Base-by-base conservation (phyloP, 2,329 filamentous ascomycete genomes). In the Clonostachys byssicola region DNA sequence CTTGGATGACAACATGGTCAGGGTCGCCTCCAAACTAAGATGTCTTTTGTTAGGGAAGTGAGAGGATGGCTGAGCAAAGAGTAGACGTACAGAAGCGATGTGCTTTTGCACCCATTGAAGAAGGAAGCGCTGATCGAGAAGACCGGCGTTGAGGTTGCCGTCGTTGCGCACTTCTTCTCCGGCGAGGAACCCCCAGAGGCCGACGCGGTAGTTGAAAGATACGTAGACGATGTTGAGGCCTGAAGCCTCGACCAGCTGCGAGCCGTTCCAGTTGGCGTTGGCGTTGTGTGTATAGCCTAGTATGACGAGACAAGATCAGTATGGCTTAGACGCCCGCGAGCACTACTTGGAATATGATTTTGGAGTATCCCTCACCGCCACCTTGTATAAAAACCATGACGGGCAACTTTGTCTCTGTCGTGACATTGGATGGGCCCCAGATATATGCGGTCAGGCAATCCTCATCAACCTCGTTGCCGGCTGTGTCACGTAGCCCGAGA, bases 201-300 rank as follows among this genome's bases (percentile, higher is more conserved):
- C 81, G 7, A 87, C 77, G 7, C 83, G 74, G 56, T 85, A 85
- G 61, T 83, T 81, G 59, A 84, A 82, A 54, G 77, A 78, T 43
- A 84, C 78, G 46, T 79, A 71, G 13, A 85, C 64, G 43, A 84
- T 65, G 50, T 67, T 70, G 23, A 65, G 54, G 13, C 60, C 66
- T 0, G 76, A 78, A 51, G 59, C 58, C 30, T 66, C 58, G 20
- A 80, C 65, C 5, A 78, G 64, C 20, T 67, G 62, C 0, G 70
- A 68, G 34, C 74, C 77, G 56, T 80, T 77, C 59, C 70, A 77
- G 58, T 77, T 74, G 13, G 67, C 64, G 49, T 79, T 81, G n/a
- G 68, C 61, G 47, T 77, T 72, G 14, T 52, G 49, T 0, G 64
- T 64, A 49, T 77, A 80, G 34, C 75, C 74, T 64, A 10, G 5